Base-by-base conservation (phyloP, 768 basidiomycete species). In the Hericium rajendrae region DNA sequence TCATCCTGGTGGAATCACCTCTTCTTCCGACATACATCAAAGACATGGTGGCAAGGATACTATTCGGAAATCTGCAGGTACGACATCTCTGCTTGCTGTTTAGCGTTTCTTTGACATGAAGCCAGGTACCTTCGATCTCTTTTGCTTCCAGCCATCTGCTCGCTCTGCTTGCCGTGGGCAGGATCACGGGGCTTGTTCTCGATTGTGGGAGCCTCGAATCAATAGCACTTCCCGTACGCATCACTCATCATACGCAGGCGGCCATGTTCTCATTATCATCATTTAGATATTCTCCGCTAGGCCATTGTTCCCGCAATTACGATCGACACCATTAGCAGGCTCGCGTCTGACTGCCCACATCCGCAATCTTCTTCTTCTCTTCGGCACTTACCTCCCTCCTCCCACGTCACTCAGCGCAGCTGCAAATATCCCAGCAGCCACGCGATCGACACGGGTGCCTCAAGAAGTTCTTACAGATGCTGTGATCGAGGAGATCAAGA, bases 201-300 rank as follows among this genome's bases (percentile, higher is more conserved):
- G 97, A 99, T 67, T 86, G 85, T 62, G 97, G 97, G 1, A 86
- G 95, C 68, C 77, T 95, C 3, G 97, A 98, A 69, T 90, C 93
- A 0, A 86, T 85, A 4, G 83, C 84, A 4, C 76, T 97, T 20
- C 94, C 97, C 0, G 95, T 95, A 64, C 55, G 88, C 72, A 9
- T 22, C 6, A 12, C 56, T 15, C 40, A 49, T 5, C 32, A 39
- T 11, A 38, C n/a, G 28, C 4, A 20, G 15, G 43, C 22, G 54
- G 48, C 12, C 49, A 18, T 48, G 48, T 38, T 56, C 55, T 50
- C 57, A 54, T 43, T 51, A 39, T 54, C 11, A 16, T n/a, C 38
- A 24, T 26, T 6, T 65, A 98, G 95, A 91, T 97, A 62, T 95
- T 86, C 65, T 84, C 90, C 32, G 85, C 94, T 5, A 76, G 95